Conservation (phyloP, 331 rosid species). For the Stylosanthes scabra region DNA sequence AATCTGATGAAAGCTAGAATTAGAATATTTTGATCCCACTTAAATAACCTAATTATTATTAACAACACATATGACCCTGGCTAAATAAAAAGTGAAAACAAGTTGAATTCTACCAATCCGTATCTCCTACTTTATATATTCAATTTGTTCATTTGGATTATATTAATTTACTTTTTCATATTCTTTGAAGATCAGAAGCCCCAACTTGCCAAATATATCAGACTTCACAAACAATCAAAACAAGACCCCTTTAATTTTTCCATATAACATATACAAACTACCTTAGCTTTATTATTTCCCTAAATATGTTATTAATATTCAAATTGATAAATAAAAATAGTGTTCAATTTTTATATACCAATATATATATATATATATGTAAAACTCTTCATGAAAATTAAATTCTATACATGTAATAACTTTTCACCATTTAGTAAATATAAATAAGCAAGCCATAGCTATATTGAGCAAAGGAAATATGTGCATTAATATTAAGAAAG, state of each 20-base stretch:
- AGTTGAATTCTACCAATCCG: conserved; percentile 32
- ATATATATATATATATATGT: no score
- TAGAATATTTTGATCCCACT: conserved; percentile 9
- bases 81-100: conserved; percentile 37
- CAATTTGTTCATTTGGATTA: not conserved
- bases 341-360: no score
- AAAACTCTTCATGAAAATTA: no score
- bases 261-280: not conserved
- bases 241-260: not conserved
- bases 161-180: not conserved
- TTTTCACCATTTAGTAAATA: no score
- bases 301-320: no score
- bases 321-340: no score
- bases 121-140: not conserved
- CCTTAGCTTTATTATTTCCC: no score
- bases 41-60: conserved; percentile 28
- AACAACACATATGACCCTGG: no score
- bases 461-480: not conserved
- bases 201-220: conserved; percentile 30
- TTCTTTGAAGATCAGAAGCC: conserved; percentile 29
- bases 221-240: conserved; percentile 22
- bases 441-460: no score
- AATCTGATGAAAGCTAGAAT: conserved; percentile 19
- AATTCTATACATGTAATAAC: no score
- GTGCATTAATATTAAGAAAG: not conserved